phyloP scores from a whole-genome alignment of 805 yeast genomes.

The Kazachstania psychrophila region DNA sequence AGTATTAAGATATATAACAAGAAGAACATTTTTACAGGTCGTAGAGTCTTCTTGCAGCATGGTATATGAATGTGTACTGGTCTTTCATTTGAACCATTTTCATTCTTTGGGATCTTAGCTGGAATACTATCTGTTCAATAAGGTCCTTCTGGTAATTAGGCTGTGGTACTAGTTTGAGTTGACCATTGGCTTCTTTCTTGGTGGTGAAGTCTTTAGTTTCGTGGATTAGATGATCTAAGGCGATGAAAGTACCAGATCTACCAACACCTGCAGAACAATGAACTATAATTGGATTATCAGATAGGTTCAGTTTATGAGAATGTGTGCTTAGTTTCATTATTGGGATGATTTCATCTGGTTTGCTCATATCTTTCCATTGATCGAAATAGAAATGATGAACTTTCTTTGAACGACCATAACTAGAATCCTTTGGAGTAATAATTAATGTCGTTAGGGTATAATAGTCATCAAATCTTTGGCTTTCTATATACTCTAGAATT shows the following conservation, averaged over 20 bases:
- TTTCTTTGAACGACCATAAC: slow-evolving; percentile 35
- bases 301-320: slow-evolving; percentile 23
- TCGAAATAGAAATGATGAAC: slow-evolving; percentile 61
- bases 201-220: slow-evolving; percentile 20
- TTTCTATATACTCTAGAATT: slow-evolving; percentile 14
- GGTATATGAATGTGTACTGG: slow-evolving; percentile 28
- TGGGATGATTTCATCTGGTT: slow-evolving; percentile 37
- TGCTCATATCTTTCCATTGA: slow-evolving; percentile 79
- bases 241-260: slow-evolving; percentile 82
- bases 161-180: background rate
- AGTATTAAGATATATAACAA: no score
- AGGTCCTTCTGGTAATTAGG: slow-evolving; percentile 23
- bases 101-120: slow-evolving; percentile 28
- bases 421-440: slow-evolving; percentile 12
- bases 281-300: slow-evolving; percentile 48
- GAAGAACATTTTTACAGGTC: no score
- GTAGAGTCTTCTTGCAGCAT: slow-evolving; percentile 18
- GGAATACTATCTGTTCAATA: slow-evolving; percentile 28
- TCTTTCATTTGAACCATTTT: slow-evolving; percentile 31
- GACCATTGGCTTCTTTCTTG: background rate
- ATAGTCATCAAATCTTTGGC: slow-evolving; percentile 13
- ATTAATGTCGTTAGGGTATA: slow-evolving; percentile 21
- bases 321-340: slow-evolving; percentile 26
- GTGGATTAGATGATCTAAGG: slow-evolving; percentile 32
- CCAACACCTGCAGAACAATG: slow-evolving; percentile 99